Evolutionary conservation across 2,329 filamentous ascomycete genomes (phyloP).

Genomic region (Chaetomiaceae sp.): DNA sequence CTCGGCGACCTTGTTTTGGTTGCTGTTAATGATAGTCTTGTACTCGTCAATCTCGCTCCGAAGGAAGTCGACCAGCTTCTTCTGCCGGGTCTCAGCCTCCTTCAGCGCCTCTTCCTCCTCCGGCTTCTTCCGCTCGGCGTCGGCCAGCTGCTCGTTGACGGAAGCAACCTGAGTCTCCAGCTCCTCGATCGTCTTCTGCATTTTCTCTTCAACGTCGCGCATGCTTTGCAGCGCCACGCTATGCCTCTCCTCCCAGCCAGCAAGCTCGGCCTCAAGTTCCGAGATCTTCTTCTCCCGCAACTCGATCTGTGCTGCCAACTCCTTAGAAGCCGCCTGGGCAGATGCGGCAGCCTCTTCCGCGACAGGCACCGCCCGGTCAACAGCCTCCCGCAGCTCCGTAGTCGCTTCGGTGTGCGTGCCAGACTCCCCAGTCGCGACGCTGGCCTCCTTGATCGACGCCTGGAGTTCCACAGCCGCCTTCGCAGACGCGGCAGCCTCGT

Average conservation of each 20-base stretch:
- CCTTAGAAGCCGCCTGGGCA: slow-evolving; percentile 41
- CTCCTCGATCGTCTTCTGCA: slow-evolving; percentile 65
- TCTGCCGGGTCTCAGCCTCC: slow-evolving; percentile 49
- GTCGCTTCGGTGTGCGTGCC: slow-evolving; percentile 13
- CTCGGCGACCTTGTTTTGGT: slow-evolving; percentile 62
- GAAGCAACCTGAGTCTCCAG: slow-evolving; percentile 41
- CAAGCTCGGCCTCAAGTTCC: slow-evolving; percentile 64
- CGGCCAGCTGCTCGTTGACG: slow-evolving; percentile 30
- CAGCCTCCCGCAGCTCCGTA: slow-evolving; percentile 31
- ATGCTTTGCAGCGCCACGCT: slow-evolving; percentile 62
- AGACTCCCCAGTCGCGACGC: slow-evolving; percentile 4
- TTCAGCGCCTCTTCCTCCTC: slow-evolving; percentile 32
- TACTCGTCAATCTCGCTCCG: slow-evolving; percentile 76
- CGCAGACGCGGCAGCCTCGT: slow-evolving; percentile 1
- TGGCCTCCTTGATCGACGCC: slow-evolving; percentile 39
- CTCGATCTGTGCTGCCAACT: slow-evolving; percentile 28
- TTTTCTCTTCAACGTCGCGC: slow-evolving; percentile 61
- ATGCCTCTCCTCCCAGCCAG: slow-evolving; percentile 71
- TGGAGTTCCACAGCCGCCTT: slow-evolving; percentile 1
- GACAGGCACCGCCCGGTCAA: slow-evolving; percentile 32
- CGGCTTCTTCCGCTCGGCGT: slow-evolving; percentile 29
- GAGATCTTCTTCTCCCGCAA: slow-evolving; percentile 53
- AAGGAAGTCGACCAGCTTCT: slow-evolving; percentile 54
- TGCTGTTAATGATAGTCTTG: slow-evolving; percentile 63
- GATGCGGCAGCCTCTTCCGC: slow-evolving; percentile 13